Conservation (phyloP, 768 basidiomycete genomes). For the Amanita inopinata region DNA sequence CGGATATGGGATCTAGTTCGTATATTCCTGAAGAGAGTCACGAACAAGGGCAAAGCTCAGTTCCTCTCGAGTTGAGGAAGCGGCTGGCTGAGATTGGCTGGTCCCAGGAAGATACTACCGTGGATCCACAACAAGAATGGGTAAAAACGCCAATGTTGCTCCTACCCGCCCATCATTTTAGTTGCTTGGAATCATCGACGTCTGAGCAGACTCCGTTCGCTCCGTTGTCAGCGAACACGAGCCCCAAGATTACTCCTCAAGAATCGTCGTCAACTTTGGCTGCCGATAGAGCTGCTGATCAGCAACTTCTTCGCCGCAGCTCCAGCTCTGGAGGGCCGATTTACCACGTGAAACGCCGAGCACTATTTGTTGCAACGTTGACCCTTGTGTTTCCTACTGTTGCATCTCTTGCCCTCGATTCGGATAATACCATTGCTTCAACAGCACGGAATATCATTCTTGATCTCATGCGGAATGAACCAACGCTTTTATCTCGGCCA, state of each 20-base stretch:
- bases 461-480: constrained; percentile 69
- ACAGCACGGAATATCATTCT: constrained; percentile 47
- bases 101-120: constrained; percentile 47
- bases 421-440: constrained; percentile 42
- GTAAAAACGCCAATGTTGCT: constrained; percentile 58
- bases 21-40: constrained; percentile 47
- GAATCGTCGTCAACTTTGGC: constrained; percentile 15
- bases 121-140: constrained; percentile 49
- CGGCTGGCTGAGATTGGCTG: constrained; percentile 69
- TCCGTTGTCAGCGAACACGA: constrained; percentile 22
- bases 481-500: constrained; percentile 53
- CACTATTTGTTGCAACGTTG: constrained; percentile 58
- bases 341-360: constrained; percentile 43
- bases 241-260: constrained; percentile 24
- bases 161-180: constrained; percentile 47
- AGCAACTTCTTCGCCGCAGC: constrained; percentile 43
- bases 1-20: constrained; percentile 58
- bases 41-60: constrained; percentile 37
- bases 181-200: constrained; percentile 32
- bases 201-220: constrained; percentile 16
- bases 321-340: constrained; percentile 40
- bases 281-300: constrained; percentile 13
- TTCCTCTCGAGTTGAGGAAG: constrained; percentile 57
- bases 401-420: constrained; percentile 41
- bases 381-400: constrained; percentile 45